phyloP scores from a whole-genome alignment of 2,329 filamentous ascomycete genomes.

The Aspergillus proliferans region DNA sequence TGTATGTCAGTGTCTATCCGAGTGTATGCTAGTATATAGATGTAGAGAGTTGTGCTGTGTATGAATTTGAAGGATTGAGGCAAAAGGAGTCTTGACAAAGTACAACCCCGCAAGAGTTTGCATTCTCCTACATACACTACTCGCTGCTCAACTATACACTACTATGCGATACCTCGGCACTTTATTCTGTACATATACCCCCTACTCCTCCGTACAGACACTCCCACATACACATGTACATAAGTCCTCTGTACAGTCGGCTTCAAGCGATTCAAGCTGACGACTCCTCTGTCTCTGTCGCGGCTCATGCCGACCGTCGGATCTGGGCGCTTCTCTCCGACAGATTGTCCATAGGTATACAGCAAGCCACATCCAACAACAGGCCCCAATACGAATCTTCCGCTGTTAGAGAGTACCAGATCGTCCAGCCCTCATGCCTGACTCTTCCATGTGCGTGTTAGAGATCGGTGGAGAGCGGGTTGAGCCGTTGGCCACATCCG shows the following conservation, averaged over 20 bases:
- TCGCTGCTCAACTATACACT: no score
- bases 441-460: neutral
- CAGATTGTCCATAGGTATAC: neutral
- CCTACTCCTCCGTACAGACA: no score
- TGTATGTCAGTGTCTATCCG: no score
- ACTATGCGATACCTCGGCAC: no score
- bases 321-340: conserved; percentile 9
- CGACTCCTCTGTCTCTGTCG: conserved; percentile 1
- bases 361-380: neutral
- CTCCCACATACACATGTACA: no score
- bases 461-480: neutral
- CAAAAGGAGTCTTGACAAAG: no score
- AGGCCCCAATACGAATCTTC: neutral
- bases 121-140: no score
- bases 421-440: neutral
- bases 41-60: no score
- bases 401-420: neutral
- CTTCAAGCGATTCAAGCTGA: conserved; percentile 1
- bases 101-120: no score
- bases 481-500: neutral
- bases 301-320: conserved; percentile 9
- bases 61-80: no score
- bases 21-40: no score
- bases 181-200: no score
- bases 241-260: neutral